phyloP scores from a whole-genome alignment of 345 rosid genomes.

The Erodium maritimum region DNA sequence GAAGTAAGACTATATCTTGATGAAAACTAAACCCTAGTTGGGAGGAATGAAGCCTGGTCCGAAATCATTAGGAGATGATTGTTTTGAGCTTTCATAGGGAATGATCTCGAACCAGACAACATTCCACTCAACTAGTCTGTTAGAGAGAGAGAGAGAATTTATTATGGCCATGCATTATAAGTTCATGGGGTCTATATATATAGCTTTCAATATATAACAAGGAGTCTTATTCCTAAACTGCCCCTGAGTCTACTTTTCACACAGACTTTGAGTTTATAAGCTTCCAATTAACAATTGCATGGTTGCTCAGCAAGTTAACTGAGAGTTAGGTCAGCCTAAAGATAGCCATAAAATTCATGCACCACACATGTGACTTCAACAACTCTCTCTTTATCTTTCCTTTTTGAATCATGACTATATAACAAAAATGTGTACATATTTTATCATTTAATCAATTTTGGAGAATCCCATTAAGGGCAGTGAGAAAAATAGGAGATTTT shows the following conservation, averaged over 20 bases:
- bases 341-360: no score
- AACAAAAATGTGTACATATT: no score
- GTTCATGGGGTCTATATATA: conserved; percentile 17
- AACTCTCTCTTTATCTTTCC: no score
- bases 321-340: neutral
- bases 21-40: conserved; percentile 19
- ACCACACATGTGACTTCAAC: no score
- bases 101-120: conserved; percentile 76
- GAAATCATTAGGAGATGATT: conserved; percentile 31
- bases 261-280: neutral
- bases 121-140: conserved; percentile 53
- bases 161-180: conserved; percentile 25
- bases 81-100: conserved; percentile 10
- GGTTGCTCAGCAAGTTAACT: neutral
- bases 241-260: conserved; percentile 20
- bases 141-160: neutral
- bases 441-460: no score
- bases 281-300: neutral
- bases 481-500: no score
- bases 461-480: no score
- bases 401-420: neutral
- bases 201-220: conserved; percentile 19
- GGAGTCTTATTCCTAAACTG: conserved; percentile 34
- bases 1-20: no score
- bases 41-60: conserved; percentile 99